A percentile compares a stretch with the other conserved stretches of the same genome.
Conservation (phyloP, 2,329 filamentous ascomycete species). For the Fusarium sp. region DNA sequence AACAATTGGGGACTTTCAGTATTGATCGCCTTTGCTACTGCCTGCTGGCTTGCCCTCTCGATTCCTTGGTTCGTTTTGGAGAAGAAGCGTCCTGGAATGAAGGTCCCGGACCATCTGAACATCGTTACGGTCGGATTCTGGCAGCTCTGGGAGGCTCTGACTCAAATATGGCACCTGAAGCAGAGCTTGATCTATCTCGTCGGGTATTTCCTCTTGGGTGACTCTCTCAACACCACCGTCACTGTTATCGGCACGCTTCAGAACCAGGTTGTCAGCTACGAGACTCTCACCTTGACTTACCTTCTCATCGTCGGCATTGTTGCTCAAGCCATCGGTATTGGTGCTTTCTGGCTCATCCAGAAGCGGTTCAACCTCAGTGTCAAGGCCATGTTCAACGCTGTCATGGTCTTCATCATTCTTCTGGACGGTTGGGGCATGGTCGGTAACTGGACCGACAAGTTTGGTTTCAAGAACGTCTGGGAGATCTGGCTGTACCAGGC, state of each 20-base stretch:
- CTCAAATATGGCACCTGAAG: conserved; percentile 71
- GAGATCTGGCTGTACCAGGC: conserved; percentile 59
- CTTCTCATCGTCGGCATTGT: conserved; percentile 74
- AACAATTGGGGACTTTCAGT: conserved; percentile 76
- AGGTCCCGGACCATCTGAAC: conserved; percentile 52
- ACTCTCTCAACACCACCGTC: conserved; percentile 76
- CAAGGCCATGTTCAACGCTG: conserved; percentile 75
- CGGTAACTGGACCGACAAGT: conserved; percentile 57
- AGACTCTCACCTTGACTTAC: conserved; percentile 73
- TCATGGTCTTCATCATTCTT: conserved; percentile 70
- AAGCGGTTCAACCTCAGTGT: conserved; percentile 68
- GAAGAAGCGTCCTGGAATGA: conserved; percentile 69
- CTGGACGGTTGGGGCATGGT: conserved; percentile 64
- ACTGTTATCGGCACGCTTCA: conserved; percentile 75
- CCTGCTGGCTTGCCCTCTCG: conserved; percentile 71
- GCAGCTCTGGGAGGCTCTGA: conserved; percentile 68
- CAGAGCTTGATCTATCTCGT: conserved; percentile 74
- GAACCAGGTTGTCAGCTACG: conserved; percentile 72
- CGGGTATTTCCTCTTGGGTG: conserved; percentile 76
- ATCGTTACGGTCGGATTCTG: conserved; percentile 70
- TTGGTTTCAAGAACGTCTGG: conserved; percentile 59
- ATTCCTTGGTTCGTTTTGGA: conserved; percentile 76
- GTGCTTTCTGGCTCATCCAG: conserved; percentile 70
- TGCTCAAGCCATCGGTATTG: conserved; percentile 72
- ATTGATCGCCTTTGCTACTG: conserved; percentile 72